These are phyloP conservation scores for Arthrocladium fulminans DNA, from an alignment of 2,329 filamentous ascomycete species.

Conservation along the genomic window DNA sequence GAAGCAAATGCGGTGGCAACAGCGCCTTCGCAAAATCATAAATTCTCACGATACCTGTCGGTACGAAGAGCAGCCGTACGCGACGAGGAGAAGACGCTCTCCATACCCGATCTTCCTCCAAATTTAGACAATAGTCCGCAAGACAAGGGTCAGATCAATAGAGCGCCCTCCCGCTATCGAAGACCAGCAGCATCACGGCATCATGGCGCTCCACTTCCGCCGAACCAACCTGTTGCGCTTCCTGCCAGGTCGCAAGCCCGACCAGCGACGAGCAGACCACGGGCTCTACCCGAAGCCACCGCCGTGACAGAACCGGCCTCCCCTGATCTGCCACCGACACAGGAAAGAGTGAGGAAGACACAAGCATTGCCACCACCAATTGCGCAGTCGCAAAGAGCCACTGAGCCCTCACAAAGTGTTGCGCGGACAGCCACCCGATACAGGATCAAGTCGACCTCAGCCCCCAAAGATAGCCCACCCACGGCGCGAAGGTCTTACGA, in stretches of 20 bases:
- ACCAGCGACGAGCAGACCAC: not conserved
- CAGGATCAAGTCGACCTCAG: not conserved
- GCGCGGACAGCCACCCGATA: not conserved
- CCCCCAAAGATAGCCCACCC: not conserved
- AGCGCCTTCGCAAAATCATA: slow-evolving; percentile 24
- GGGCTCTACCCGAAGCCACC: not conserved
- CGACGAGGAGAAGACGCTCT: slow-evolving; percentile 22
- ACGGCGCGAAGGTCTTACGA: slow-evolving; percentile 14
- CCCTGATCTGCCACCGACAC: slow-evolving; percentile 9
- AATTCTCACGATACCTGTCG: slow-evolving; percentile 51
- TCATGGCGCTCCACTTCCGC: slow-evolving; percentile 4
- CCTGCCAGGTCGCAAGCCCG: not conserved
- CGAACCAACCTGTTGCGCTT: not conserved
- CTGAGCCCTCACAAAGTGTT: not conserved
- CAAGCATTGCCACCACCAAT: not conserved
- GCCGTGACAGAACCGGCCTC: slow-evolving; percentile 6
- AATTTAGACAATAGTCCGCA: slow-evolving; percentile 8
- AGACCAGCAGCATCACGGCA: slow-evolving; percentile 18
- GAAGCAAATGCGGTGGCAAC: not conserved
- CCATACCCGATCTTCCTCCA: slow-evolving; percentile 5
- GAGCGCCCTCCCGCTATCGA: slow-evolving; percentile 32
- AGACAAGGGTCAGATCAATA: slow-evolving; percentile 25
- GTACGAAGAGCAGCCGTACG: slow-evolving; percentile 39
- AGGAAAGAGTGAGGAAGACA: not conserved
- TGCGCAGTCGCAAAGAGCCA: not conserved